Percentiles rank a stretch among this genome's conserved stretches.
Evolutionary conservation across 2,329 filamentous ascomycete species (phyloP).

Genomic region (Colletotrichum sp.): DNA sequence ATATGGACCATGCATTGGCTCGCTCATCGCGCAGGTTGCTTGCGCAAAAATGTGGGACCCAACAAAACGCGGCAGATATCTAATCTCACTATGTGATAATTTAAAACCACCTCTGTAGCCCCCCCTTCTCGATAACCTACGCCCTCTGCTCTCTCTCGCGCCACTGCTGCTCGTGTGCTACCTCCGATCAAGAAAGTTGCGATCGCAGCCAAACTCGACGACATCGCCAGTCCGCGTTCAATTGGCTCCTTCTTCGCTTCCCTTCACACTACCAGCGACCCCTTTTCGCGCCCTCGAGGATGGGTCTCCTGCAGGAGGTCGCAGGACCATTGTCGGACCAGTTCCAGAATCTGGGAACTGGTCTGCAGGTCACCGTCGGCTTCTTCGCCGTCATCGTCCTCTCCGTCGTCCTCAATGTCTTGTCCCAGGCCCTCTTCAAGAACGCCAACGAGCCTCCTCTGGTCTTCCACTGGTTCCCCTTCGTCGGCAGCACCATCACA

Average conservation of each 20-base stretch:
- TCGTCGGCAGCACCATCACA: constrained; percentile 88
- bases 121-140: constrained; percentile 1
- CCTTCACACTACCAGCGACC: background rate
- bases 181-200: background rate
- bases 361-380: constrained; percentile 51
- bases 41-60: constrained; percentile 15
- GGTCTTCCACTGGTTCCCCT: constrained; percentile 81
- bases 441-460: constrained; percentile 82
- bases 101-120: constrained; percentile 12
- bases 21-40: background rate
- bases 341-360: constrained; percentile 52
- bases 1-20: background rate
- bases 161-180: background rate
- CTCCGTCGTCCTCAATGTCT: constrained; percentile 77
- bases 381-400: constrained; percentile 51
- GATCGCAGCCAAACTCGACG: background rate
- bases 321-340: constrained; percentile 55
- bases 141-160: background rate
- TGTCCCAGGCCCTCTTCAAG: constrained; percentile 79
- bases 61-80: constrained; percentile 19
- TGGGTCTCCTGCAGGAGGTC: constrained; percentile 62
- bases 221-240: background rate
- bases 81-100: constrained; percentile 20
- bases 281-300: constrained; percentile 32
- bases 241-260: background rate